phyloP scores from a whole-genome alignment of 192 early-diverging fungal species.

The Phlyctochytrium arcticum region DNA sequence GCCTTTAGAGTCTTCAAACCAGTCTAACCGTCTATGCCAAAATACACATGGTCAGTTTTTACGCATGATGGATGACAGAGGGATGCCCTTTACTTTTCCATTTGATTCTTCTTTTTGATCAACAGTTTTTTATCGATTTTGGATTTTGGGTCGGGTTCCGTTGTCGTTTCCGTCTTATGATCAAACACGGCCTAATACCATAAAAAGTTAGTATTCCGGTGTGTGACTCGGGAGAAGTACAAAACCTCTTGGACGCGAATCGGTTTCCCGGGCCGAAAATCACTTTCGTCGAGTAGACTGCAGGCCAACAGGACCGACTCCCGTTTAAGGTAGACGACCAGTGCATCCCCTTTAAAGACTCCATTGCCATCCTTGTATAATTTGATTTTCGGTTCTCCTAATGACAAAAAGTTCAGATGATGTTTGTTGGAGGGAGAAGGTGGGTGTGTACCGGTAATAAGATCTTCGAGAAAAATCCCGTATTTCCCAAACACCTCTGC shows the following conservation, averaged over 20 bases:
- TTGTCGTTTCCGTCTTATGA: conserved; percentile 52
- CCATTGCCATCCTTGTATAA: conserved; percentile 74
- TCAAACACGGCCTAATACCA: conserved; percentile 75
- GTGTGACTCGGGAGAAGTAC: no score
- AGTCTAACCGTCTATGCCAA: conserved; percentile 83
- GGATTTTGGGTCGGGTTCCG: not conserved
- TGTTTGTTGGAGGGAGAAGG: conserved; percentile 14
- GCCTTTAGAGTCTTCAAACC: conserved; percentile 73
- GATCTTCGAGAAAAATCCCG: conserved; percentile 77
- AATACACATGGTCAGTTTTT: no score
- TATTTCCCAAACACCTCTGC: conserved; percentile 66
- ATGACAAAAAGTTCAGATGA: not conserved
- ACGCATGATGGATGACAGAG: not conserved
- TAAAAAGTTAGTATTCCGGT: not conserved
- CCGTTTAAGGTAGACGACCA: conserved; percentile 86
- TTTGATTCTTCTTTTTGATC: conserved; percentile 49
- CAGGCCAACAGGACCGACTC: conserved; percentile 85
- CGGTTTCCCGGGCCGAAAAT: conserved; percentile 63
- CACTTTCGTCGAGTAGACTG: conserved; percentile 81
- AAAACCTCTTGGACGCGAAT: conserved; percentile 73
- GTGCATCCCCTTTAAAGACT: conserved; percentile 80
- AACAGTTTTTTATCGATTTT: conserved; percentile 39
- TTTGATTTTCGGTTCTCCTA: conserved; percentile 82
- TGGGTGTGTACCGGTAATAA: conserved; percentile 29
- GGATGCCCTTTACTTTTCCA: conserved; percentile 64